phyloP scores from a whole-genome alignment of 805 yeast genomes.

The Cyberlindnera samutprakarnensis region DNA sequence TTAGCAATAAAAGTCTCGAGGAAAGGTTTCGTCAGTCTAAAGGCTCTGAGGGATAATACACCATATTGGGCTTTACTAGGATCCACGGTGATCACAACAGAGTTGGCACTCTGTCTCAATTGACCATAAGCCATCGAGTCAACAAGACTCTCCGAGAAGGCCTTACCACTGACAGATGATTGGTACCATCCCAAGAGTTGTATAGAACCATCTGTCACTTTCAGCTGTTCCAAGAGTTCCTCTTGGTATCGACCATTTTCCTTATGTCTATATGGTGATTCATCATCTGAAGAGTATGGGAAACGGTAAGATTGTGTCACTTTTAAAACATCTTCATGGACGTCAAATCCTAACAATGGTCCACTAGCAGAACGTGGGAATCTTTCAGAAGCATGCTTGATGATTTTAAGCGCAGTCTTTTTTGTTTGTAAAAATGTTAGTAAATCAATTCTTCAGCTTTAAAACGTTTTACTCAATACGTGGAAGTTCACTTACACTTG shows the following conservation, averaged over 20 bases:
- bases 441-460: neutral
- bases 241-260: slow-evolving; percentile 62
- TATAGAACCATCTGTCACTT: slow-evolving; percentile 55
- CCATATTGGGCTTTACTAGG: slow-evolving; percentile 61
- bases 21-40: slow-evolving; percentile 57
- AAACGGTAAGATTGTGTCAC: slow-evolving; percentile 59
- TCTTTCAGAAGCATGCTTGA: slow-evolving; percentile 59
- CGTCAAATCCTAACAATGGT: slow-evolving; percentile 68
- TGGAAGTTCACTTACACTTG: slow-evolving; percentile 5
- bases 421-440: no score
- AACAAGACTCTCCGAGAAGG: slow-evolving; percentile 55
- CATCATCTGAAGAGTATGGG: slow-evolving; percentile 53
- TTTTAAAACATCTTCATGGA: slow-evolving; percentile 36
- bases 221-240: slow-evolving; percentile 56
- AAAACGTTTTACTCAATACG: neutral
- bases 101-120: slow-evolving; percentile 39
- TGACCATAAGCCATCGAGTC: slow-evolving; percentile 67
- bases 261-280: slow-evolving; percentile 51
- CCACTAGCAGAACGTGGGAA: slow-evolving; percentile 61
- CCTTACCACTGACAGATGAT: slow-evolving; percentile 60
- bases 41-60: slow-evolving; percentile 56
- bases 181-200: slow-evolving; percentile 81
- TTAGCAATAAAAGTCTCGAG: slow-evolving; percentile 40
- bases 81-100: slow-evolving; percentile 59
- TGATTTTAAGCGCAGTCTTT: slow-evolving; percentile 36